A percentile compares a stretch with the other conserved stretches of the same genome.
phyloP scores from a whole-genome alignment of 2,329 filamentous ascomycete species.

The Lachnellula subtilissima region DNA sequence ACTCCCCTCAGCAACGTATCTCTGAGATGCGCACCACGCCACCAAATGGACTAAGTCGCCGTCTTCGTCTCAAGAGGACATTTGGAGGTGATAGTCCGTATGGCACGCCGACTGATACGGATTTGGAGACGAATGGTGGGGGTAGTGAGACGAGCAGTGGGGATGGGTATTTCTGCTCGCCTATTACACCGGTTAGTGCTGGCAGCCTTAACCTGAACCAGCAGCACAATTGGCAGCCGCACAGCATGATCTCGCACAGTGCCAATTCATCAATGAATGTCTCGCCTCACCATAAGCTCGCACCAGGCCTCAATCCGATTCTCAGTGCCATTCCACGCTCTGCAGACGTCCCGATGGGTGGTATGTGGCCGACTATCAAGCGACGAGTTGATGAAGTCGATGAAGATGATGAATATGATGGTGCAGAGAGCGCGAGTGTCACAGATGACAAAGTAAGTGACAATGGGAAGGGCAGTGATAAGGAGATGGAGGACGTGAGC shows the following conservation, averaged over 20 bases:
- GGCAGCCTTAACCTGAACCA: constrained; percentile 6
- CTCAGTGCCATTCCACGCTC: constrained; percentile 43
- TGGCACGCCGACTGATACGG: constrained; percentile 35
- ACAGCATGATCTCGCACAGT: constrained; percentile 25
- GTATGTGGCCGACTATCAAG: constrained; percentile 11
- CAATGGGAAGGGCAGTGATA: constrained; percentile 12
- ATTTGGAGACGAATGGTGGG: constrained; percentile 32
- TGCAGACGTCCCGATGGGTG: constrained; percentile 13
- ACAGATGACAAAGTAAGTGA: constrained; percentile 18
- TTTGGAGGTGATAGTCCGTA: constrained; percentile 37
- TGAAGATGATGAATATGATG: constrained; percentile 27
- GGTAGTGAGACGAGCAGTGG: constrained; percentile 22
- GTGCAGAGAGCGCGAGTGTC: constrained; percentile 20
- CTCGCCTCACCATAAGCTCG: background rate
- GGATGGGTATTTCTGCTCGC: constrained; percentile 25
- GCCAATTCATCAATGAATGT: constrained; percentile 22
- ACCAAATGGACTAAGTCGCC: constrained; percentile 18
- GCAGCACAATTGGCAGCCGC: constrained; percentile 28
- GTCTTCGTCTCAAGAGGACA: constrained; percentile 32
- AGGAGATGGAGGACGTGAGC: constrained; percentile 14
- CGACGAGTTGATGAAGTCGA: constrained; percentile 20
- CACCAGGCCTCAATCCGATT: constrained; percentile 34
- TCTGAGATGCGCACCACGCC: constrained; percentile 20
- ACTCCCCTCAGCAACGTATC: constrained; percentile 26
- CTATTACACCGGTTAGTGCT: constrained; percentile 18